Evolutionary conservation across 2,329 filamentous ascomycete species (phyloP).

Genomic region (Fusarium sororula): DNA sequence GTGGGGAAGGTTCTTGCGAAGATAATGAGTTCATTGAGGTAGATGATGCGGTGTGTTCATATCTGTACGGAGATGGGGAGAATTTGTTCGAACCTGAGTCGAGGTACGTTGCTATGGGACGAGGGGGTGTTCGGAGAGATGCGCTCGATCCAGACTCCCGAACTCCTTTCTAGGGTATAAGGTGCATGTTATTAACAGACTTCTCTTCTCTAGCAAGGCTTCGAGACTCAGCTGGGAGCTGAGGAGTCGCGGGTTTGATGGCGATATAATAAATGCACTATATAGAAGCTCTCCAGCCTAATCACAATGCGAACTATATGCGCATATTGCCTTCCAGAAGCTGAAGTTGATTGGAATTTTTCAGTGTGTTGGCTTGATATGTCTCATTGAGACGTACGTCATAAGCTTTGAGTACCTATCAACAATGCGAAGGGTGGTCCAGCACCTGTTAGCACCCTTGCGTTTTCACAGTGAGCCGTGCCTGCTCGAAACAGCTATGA

Average conservation of each 20-base stretch:
- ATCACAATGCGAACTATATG: not conserved
- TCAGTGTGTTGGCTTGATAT: no score
- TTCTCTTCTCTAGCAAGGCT: no score
- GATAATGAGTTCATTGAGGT: not conserved
- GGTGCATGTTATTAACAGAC: not conserved
- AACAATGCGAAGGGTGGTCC: no score
- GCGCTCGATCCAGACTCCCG: not conserved
- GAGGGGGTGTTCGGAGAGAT: not conserved
- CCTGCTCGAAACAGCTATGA: fast-evolving
- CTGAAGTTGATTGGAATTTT: no score
- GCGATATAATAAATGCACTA: not conserved
- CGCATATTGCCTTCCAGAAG: no score
- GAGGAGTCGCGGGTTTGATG: not conserved
- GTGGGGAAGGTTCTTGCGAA: fast-evolving
- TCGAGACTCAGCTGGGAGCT: not conserved
- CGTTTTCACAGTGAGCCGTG: no score
- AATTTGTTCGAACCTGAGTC: not conserved
- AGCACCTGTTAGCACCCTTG: no score
- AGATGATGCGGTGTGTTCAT: not conserved
- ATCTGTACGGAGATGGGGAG: not conserved
- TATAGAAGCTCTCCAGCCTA: not conserved
- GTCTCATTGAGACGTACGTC: no score
- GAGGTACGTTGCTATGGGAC: not conserved
- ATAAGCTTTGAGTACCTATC: no score
- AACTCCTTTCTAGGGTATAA: not conserved